phyloP scores from a whole-genome alignment of 2,329 filamentous ascomycete genomes.

The Purpureocillium takamizusanense region DNA sequence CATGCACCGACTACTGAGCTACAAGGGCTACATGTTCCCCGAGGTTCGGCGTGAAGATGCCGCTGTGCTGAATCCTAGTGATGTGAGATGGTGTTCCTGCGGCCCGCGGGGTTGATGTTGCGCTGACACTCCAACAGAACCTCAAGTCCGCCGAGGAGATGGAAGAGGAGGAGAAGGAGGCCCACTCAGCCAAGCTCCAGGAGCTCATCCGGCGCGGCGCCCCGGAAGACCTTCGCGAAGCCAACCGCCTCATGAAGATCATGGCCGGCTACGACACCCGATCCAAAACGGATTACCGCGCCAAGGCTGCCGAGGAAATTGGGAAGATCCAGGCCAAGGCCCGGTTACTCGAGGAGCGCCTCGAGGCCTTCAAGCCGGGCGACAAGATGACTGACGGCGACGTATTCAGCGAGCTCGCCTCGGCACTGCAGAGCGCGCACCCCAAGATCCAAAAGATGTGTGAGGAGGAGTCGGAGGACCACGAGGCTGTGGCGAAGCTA shows the following conservation, averaged over 20 bases:
- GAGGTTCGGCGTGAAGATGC: constrained; percentile 89
- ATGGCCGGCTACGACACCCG: constrained; percentile 97
- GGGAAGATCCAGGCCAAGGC: constrained; percentile 94
- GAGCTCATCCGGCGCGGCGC: constrained; percentile 89
- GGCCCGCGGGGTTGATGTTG: too few relatives aligned
- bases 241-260: constrained; percentile 95
- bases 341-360: constrained; percentile 80
- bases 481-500: constrained; percentile 89
- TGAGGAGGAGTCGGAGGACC: constrained; percentile 94
- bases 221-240: constrained; percentile 90
- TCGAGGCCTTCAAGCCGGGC: constrained; percentile 73
- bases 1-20: constrained; percentile 91
- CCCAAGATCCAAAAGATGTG: constrained; percentile 99
- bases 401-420: constrained; percentile 75
- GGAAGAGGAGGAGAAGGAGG: constrained; percentile 92
- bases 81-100: constrained; percentile 51
- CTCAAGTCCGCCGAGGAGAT: constrained; percentile 96
- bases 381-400: constrained; percentile 65
- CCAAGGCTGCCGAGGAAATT: constrained; percentile 94
- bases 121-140: constrained; percentile 46
- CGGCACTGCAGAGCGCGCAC: constrained; percentile 83
- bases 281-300: constrained; percentile 93
- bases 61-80: constrained; percentile 90
- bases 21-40: constrained; percentile 95
- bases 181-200: constrained; percentile 95